Base-by-base conservation (phyloP, 2,329 filamentous ascomycete species). In the Xylariaceae sp. region DNA sequence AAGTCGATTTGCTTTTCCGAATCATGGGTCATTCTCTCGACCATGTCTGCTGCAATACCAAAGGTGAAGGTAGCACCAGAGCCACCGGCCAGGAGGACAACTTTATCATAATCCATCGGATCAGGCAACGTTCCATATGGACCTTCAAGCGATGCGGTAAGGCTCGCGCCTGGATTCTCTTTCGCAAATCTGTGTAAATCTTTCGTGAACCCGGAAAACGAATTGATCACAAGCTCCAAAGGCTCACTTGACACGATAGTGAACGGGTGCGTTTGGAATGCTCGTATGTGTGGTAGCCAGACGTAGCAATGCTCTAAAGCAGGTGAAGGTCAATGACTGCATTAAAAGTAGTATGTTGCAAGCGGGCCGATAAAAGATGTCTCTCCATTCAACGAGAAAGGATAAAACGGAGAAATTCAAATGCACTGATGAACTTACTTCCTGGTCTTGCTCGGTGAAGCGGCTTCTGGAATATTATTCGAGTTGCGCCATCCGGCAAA, bases 221-320 rank as follows among this genome's bases (percentile, higher is more conserved):
- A 76, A 45, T 77, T 74, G 47, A 86, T 75, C 18, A 86, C 75
- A 45, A 86, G 81, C 67, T 86, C 81, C 31, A 82, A 61, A 0
- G 80, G 77, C 31, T 75, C 66, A 14, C 72, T 74, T 18, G 73
- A 67, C 18, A 79, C 78, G 45, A 86, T 80, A 2, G 83, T 86
- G 58, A 87, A 87, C 0, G 83, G 83, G 55, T 88, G 84, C 2
- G 78, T 82, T 66, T 87, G 80, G 16, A 79, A 69, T 1, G 71
- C 58, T 10, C 83, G 77, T 44, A 87, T 74, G 5, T 69, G 69
- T 0, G 84, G 84, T 6, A 87, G 76, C 81, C 82, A 87, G 31
- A 87, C 66, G 60, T 84, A 86, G 59, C 80, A 82, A 62, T 88
- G 84, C 55, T 80, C 55, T 58, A 16, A 2, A 22, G 9, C 11